phyloP scores from a whole-genome alignment of 805 yeast species.

The Candida anglica region DNA sequence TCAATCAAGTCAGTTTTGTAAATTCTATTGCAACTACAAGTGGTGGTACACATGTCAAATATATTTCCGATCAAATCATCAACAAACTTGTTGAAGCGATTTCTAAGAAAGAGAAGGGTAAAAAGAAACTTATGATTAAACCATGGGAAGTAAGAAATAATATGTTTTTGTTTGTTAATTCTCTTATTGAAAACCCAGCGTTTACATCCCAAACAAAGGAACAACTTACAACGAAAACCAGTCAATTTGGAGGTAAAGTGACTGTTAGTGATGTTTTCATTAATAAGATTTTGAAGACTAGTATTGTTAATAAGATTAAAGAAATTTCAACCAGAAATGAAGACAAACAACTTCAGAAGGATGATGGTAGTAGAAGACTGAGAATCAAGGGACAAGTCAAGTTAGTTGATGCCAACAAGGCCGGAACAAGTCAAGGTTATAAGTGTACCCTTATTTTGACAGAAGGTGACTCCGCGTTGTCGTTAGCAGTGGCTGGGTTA shows the following conservation, averaged over 20 bases:
- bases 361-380: slow-evolving; percentile 80
- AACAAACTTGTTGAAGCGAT: slow-evolving; percentile 69
- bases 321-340: slow-evolving; percentile 87
- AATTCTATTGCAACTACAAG: slow-evolving; percentile 96
- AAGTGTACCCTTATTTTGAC: slow-evolving; percentile 91
- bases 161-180: slow-evolving; percentile 86
- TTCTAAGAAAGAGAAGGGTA: slow-evolving; percentile 59
- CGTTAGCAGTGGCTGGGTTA: slow-evolving; percentile 88
- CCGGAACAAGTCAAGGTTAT: slow-evolving; percentile 89
- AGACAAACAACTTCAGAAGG: slow-evolving; percentile 78
- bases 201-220: slow-evolving; percentile 98
- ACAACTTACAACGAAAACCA: slow-evolving; percentile 82
- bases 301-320: slow-evolving; percentile 67
- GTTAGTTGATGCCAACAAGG: slow-evolving; percentile 92
- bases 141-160: slow-evolving; percentile 87
- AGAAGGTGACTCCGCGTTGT: slow-evolving; percentile 95
- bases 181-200: slow-evolving; percentile 93
- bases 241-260: slow-evolving; percentile 81
- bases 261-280: slow-evolving; percentile 70
- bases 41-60: slow-evolving; percentile 94
- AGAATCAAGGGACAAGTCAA: slow-evolving; percentile 88
- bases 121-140: slow-evolving; percentile 64
- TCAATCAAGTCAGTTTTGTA: slow-evolving; percentile 94
- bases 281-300: slow-evolving; percentile 62
- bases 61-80: slow-evolving; percentile 79